Evolutionary conservation across 257 asterid genomes (phyloP), one percentile per base, ranked within the genome.

Genomic region (Solanum pimpinellifolium): DNA sequence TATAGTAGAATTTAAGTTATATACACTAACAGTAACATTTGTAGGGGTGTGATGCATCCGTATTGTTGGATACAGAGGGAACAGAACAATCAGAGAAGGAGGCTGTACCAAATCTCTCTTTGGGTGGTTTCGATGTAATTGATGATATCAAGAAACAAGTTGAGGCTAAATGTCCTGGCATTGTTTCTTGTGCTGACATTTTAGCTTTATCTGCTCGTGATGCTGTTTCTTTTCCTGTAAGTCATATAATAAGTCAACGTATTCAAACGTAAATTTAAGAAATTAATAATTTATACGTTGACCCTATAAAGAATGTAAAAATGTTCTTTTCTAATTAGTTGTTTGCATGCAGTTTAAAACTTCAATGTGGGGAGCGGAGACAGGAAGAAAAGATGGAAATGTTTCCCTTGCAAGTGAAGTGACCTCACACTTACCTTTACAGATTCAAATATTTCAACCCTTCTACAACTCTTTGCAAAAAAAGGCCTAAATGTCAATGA

Each of bases 331-430:
- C 37, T 9, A 3, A 27, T 6, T 27, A 68, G 62, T 8, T 37
- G 20, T 14, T n/a, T 25, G 27, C 86, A 90, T 16, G 27, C 83
- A 90, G 92, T 90, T 90, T 60, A 76, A 82, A 20, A 75, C 11
- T 29, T 74, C 65, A 29, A 76, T 91, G 88, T 93, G 96, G 95
- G 89, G 89, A 11, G 94, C 92, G 81, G 76, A 72, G 3, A 90
- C 90, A 0, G 94, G 94, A 3, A 90, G 97, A 88, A 88, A 92
- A 82, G 97, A 94, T 86, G 97, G 97, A n/a, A 91, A 21, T 4
- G 77, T 90, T 29, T 94, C 95, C 18, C 74, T 33, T 5, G 87
- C 73, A 0, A 62, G 88, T 2, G 95, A 93, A 56, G 93, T 88
- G 42, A 20, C 41, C 12, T 62, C 89, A 31, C 83, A 88, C 29